phyloP scores from a whole-genome alignment of 2,329 filamentous ascomycete genomes.

The Penicillium crustosum region DNA sequence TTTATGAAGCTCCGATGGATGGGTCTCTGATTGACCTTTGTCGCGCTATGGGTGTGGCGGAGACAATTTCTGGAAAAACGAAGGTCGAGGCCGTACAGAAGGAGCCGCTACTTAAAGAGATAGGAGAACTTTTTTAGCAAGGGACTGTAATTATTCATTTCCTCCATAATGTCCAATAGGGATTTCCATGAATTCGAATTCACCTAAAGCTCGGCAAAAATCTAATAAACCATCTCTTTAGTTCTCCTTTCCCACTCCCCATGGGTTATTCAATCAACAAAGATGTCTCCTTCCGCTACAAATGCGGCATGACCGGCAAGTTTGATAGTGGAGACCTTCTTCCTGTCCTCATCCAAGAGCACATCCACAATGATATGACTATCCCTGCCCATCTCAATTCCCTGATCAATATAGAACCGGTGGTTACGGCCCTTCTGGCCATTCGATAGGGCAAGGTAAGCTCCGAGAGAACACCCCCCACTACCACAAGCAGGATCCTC shows the following conservation, averaged over 20 bases:
- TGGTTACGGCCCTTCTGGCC: conserved; percentile 37
- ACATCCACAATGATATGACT: conserved; percentile 27
- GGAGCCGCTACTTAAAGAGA: conserved; percentile 57
- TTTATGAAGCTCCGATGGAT: conserved; percentile 67
- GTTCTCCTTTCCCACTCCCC: not conserved
- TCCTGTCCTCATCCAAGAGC: conserved; percentile 12
- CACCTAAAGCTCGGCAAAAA: too few relatives aligned
- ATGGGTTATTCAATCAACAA: conserved; percentile 2
- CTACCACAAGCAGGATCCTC: conserved; percentile 66
- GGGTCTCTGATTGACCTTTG: conserved; percentile 81
- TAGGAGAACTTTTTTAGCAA: conserved; percentile 48
- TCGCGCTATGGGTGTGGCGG: conserved; percentile 70
- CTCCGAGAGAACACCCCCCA: conserved; percentile 55
- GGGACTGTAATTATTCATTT: conserved; percentile 26
- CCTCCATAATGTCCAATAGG: not conserved
- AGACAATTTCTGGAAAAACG: conserved; percentile 57
- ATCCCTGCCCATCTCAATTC: conserved; percentile 34
- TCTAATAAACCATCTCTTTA: not conserved
- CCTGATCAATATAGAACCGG: conserved; percentile 54
- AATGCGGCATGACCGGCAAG: conserved; percentile 12
- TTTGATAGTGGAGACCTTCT: conserved; percentile 19
- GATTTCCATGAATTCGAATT: not conserved
- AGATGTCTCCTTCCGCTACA: conserved; percentile 12
- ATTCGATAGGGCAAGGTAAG: conserved; percentile 50
- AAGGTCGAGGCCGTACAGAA: conserved; percentile 57